These are phyloP conservation scores for Murraya paniculata DNA, from an alignment of 345 rosid species.

Conservation along the genomic window DNA sequence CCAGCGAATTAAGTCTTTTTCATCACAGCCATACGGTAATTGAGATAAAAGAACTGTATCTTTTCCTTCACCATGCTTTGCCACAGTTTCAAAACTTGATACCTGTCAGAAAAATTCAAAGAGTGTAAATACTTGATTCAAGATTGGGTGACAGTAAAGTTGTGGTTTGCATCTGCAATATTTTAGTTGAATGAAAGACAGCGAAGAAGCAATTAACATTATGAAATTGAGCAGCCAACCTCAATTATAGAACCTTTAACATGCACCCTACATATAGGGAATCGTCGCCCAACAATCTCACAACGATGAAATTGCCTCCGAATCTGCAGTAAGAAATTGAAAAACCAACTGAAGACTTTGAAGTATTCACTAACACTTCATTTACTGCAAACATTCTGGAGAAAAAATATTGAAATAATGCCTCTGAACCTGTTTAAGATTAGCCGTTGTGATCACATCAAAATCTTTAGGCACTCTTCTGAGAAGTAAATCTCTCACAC, in stretches of 20 bases:
- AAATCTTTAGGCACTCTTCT: slow-evolving; percentile 80
- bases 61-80: slow-evolving; percentile 35
- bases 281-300: slow-evolving; percentile 64
- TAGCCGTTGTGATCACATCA: slow-evolving; percentile 92
- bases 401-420: neutral
- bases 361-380: neutral
- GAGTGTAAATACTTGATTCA: slow-evolving; percentile 3
- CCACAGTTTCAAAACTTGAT: slow-evolving; percentile 77
- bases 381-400: neutral
- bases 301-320: slow-evolving; percentile 44
- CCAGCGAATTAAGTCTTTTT: slow-evolving; percentile 66
- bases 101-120: slow-evolving; percentile 46
- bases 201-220: neutral
- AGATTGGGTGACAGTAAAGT: slow-evolving; percentile 10
- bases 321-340: slow-evolving; percentile 41
- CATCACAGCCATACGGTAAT: slow-evolving; percentile 35
- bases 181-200: slow-evolving; percentile 3
- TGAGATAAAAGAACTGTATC: slow-evolving; percentile 28
- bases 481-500: slow-evolving; percentile 86
- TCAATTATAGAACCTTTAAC: slow-evolving; percentile 59
- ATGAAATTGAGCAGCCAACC: slow-evolving; percentile 40
- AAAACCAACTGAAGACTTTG: slow-evolving; percentile 3
- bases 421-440: slow-evolving; percentile 57
- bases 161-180: neutral
- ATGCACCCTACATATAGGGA: slow-evolving; percentile 79